Percentiles rank a stretch among this genome's conserved stretches.
phyloP scores from a whole-genome alignment of 2,329 filamentous ascomycete genomes.

The Aspergillus clavatus region DNA sequence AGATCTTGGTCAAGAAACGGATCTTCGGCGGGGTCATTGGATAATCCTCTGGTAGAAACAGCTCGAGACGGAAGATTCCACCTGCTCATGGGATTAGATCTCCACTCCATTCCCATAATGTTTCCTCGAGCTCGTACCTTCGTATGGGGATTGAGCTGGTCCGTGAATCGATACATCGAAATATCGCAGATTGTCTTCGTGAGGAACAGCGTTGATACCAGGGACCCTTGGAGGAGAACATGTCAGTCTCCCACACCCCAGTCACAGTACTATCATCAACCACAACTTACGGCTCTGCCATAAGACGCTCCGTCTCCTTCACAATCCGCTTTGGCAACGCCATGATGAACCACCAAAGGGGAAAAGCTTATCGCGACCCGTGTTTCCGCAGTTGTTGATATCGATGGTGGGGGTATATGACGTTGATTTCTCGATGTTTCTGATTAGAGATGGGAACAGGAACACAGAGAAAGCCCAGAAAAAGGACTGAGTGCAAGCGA shows the following conservation, averaged over 20 bases:
- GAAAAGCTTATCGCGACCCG: slow-evolving; percentile 19
- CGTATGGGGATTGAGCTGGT: slow-evolving; percentile 86
- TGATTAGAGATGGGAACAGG: neutral
- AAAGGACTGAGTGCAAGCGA: slow-evolving; percentile 2
- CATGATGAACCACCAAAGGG: slow-evolving; percentile 36
- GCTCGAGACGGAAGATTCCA: slow-evolving; percentile 92
- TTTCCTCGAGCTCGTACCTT: slow-evolving; percentile 56
- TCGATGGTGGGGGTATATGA: slow-evolving; percentile 7
- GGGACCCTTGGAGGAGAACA: slow-evolving; percentile 62
- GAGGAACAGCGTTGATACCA: slow-evolving; percentile 90
- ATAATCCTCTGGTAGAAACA: slow-evolving; percentile 97
- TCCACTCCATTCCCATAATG: neutral
- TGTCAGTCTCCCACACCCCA: slow-evolving; percentile 6
- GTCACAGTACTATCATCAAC: neutral
- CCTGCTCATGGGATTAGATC: slow-evolving; percentile 39
- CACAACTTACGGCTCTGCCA: slow-evolving; percentile 79
- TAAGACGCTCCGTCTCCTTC: slow-evolving; percentile 96
- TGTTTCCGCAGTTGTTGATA: slow-evolving; percentile 5
- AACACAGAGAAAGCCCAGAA: neutral
- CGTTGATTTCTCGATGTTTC: neutral
- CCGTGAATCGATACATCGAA: slow-evolving; percentile 97
- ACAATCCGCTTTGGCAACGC: slow-evolving; percentile 93
- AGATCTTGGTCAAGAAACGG: slow-evolving; percentile 97
- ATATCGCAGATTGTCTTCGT: slow-evolving; percentile 95
- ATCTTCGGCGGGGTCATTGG: slow-evolving; percentile 99